Evolutionary conservation across 2,329 filamentous ascomycete species (phyloP).

Genomic region (Xylaria sp.): DNA sequence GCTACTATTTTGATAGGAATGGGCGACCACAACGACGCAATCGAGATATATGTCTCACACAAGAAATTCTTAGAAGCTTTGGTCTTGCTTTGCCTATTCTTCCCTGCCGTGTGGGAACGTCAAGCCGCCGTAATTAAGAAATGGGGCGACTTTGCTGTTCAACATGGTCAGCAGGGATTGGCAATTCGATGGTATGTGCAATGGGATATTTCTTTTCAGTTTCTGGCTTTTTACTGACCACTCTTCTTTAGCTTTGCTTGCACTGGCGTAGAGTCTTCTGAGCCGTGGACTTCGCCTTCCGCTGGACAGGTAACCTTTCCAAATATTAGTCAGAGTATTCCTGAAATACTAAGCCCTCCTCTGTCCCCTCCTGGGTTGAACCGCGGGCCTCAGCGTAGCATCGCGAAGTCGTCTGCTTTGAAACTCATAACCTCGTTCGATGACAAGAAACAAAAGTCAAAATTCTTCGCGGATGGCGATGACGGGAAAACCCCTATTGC

Average conservation of each 20-base stretch:
- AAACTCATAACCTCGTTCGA: constrained; percentile 94
- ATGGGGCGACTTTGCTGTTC: constrained; percentile 93
- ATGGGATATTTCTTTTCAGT: not conserved
- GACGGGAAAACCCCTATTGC: constrained; percentile 79
- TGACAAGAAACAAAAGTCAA: constrained; percentile 69
- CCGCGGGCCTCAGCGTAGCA: constrained; percentile 68
- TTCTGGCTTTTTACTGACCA: constrained; percentile 34
- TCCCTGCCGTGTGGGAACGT: constrained; percentile 88
- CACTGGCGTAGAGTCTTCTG: constrained; percentile 83
- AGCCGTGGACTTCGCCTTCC: constrained; percentile 88
- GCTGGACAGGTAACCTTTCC: constrained; percentile 71
- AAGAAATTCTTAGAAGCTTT: constrained; percentile 93
- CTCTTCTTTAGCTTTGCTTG: constrained; percentile 77
- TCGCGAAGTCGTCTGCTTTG: constrained; percentile 83
- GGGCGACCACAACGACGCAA: constrained; percentile 91
- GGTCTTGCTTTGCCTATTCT: constrained; percentile 84
- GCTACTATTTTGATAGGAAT: constrained; percentile 93
- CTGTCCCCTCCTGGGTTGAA: constrained; percentile 77
- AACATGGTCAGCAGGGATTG: constrained; percentile 86
- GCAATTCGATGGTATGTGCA: constrained; percentile 79
- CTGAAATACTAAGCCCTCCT: constrained; percentile 74
- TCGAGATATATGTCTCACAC: constrained; percentile 95
- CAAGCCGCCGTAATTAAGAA: constrained; percentile 88
- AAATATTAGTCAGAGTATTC: constrained; percentile 64
- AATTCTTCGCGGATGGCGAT: constrained; percentile 69